A percentile compares a stretch with the other conserved stretches of the same genome.
phyloP scores from a whole-genome alignment of 306 rosid species.

The Gastrolobium villosum region DNA sequence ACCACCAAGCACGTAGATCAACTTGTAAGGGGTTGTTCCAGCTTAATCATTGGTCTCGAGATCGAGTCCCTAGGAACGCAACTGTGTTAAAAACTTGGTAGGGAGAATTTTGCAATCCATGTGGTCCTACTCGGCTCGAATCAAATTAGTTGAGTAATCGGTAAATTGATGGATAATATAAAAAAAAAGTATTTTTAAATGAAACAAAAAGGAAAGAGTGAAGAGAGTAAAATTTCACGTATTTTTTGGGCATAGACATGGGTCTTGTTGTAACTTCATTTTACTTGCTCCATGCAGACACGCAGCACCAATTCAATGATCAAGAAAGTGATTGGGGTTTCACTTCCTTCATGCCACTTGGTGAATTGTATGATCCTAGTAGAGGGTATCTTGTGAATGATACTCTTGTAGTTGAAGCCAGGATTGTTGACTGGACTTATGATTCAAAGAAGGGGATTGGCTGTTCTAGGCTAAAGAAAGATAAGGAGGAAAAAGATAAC shows the following conservation, averaged over 20 bases:
- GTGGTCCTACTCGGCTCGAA: too few relatives aligned
- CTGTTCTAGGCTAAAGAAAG: conserved; percentile 88
- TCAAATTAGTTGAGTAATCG: too few relatives aligned
- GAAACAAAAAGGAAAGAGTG: not conserved
- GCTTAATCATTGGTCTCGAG: too few relatives aligned
- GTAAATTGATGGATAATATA: too few relatives aligned
- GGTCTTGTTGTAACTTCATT: conserved; percentile 45
- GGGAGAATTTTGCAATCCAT: too few relatives aligned
- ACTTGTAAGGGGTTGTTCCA: too few relatives aligned
- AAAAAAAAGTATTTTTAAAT: too few relatives aligned
- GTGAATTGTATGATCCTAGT: conserved; percentile 82
- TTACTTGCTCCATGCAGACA: conserved; percentile 64
- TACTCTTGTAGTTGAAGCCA: conserved; percentile 78
- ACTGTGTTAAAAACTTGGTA: too few relatives aligned
- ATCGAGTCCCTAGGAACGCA: too few relatives aligned
- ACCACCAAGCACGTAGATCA: too few relatives aligned
- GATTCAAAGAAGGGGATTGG: conserved; percentile 94
- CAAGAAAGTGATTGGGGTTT: conserved; percentile 98
- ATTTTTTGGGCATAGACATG: conserved; percentile 31
- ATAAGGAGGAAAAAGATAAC: conserved; percentile 77
- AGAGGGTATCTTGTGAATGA: conserved; percentile 88
- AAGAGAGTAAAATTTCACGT: conserved; percentile 12
- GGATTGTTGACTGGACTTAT: conserved; percentile 86
- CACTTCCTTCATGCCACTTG: conserved; percentile 92
- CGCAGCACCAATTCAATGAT: conserved; percentile 90